Evolutionary conservation across 1,284 basidiomycete genomes (phyloP), one percentile per base, ranked within the genome.

Genomic region (Phlebopus sp.): DNA sequence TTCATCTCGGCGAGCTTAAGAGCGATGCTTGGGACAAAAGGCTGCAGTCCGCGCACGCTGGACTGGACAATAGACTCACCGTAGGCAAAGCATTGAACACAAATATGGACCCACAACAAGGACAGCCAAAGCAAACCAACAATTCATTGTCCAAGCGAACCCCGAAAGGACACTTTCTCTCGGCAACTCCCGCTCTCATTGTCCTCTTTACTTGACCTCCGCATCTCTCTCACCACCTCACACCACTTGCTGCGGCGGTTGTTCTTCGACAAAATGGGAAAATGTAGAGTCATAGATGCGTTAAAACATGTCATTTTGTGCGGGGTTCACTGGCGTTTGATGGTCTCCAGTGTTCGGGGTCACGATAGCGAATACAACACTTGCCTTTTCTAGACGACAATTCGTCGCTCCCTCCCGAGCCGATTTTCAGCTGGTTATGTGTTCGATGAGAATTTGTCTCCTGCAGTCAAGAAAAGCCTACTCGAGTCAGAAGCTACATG

Each of bases 71-170:
- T 53, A 52, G 50, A 14, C 10, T 35, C 17, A 32, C n/a, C 21
- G 25, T 25, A 51, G 51, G 32, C 25, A 17, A 41, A 29, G 25
- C 17, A 32, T 25, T 2, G 11, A 32, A 45, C 34, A 30, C 18
- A 47, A 54, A 53, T 41, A 31, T 9, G 46, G 49, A 37, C 50
- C 51, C 49, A 64, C 53, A 59, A 62, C 59, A 65, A 59, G 35
- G 14, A 14, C 45, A 39, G 36, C 36, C 49, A 45, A 45, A 21
- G 39, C 32, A 21, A n/a, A n/a, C 35, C 42, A 44, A 37, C 15
- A 18, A 27, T 30, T 45, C 44, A 54, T 54, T 54, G 52, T 54
- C 18, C 37, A 35, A 25, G 7, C 39, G 40, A 44, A 54, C 52
- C 41, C 52, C 52, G 15, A 19, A 44, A 25, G 43, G 50, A 19